Evolutionary conservation across 2,329 filamentous ascomycete genomes (phyloP).

Genomic region (Arthrinium phaeospermum): DNA sequence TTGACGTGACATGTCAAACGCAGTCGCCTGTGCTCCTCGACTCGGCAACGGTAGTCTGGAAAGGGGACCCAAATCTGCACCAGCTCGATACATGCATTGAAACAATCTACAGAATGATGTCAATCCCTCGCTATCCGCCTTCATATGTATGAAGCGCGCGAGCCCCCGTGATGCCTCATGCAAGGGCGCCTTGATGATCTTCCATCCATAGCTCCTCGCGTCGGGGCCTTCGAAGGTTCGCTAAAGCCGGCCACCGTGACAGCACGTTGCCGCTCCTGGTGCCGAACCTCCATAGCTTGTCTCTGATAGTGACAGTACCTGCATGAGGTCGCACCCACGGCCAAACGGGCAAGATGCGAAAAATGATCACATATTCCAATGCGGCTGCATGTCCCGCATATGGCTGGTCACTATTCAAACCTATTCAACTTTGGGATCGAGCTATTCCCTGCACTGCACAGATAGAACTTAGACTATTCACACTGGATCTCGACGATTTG

Average conservation of each 20-base stretch:
- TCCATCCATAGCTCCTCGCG: not conserved
- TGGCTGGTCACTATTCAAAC: not conserved
- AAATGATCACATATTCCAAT: not conserved
- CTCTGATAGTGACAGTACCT: conserved; percentile 10
- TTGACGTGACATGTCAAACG: not conserved
- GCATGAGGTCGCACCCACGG: not conserved
- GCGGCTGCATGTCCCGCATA: not conserved
- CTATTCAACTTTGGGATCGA: not conserved
- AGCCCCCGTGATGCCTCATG: not conserved
- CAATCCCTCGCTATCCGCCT: not conserved
- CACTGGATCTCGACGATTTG: not conserved
- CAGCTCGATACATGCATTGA: not conserved
- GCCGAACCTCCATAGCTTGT: conserved; percentile 3
- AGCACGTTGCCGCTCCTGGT: not conserved
- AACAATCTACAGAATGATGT: conserved; percentile 9
- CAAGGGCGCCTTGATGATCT: not conserved
- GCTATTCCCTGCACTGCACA: not conserved
- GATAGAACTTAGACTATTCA: not conserved
- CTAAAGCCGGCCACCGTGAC: not conserved
- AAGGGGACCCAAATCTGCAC: not conserved
- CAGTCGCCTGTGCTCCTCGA: not conserved
- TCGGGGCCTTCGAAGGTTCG: not conserved
- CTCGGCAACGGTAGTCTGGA: not conserved
- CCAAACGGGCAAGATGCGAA: not conserved
- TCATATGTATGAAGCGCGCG: not conserved